Conservation (phyloP, 768 basidiomycete genomes). For the Naematelia encephala region DNA sequence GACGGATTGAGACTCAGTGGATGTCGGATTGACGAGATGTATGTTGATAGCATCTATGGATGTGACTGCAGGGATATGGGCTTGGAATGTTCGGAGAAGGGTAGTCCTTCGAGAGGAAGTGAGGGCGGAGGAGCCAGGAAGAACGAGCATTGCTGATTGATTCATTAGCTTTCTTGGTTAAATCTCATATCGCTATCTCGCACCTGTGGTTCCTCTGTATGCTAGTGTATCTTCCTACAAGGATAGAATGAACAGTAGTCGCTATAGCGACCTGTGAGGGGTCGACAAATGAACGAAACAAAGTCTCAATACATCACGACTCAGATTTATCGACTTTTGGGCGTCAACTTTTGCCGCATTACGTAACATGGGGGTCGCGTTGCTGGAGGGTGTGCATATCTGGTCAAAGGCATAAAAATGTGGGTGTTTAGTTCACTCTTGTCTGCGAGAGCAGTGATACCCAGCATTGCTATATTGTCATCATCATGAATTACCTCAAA, state of each 20-base stretch:
- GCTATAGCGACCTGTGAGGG: background rate
- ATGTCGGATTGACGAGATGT: slow-evolving; percentile 72
- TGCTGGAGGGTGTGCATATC: no score
- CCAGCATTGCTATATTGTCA: no score
- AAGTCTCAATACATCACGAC: no score
- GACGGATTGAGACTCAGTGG: slow-evolving; percentile 55
- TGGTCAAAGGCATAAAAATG: no score
- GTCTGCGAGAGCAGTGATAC: no score
- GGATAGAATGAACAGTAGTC: background rate
- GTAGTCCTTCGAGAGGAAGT: slow-evolving; percentile 67
- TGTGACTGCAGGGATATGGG: slow-evolving; percentile 56
- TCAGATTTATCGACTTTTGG: no score
- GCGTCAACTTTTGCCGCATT: background rate
- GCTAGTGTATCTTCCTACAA: background rate
- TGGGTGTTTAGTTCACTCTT: no score
- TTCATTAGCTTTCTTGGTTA: background rate
- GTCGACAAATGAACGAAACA: background rate
- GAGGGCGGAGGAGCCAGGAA: slow-evolving; percentile 72
- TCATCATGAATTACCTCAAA: slow-evolving; percentile 63
- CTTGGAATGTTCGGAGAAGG: slow-evolving; percentile 63
- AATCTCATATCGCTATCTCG: background rate
- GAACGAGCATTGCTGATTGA: slow-evolving; percentile 63
- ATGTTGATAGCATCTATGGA: slow-evolving; percentile 80
- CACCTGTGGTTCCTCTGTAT: background rate
- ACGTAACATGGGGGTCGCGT: no score